These are phyloP conservation scores for Sisymbrium altissimum DNA, from an alignment of 345 rosid species.

Conservation along the genomic window DNA sequence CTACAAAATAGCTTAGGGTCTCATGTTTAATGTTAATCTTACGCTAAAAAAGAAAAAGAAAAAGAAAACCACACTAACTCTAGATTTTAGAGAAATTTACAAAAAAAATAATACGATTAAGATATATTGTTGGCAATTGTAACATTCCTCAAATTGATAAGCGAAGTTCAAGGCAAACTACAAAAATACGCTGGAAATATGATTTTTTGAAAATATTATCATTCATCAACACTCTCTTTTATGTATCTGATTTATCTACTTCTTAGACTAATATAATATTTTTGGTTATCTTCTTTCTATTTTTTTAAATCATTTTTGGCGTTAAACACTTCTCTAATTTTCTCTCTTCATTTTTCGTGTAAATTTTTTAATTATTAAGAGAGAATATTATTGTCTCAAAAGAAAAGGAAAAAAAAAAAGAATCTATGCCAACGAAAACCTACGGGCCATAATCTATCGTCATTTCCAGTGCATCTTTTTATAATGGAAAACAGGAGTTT, in stretches of 20 bases:
- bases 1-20: conserved; percentile 17
- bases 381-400: conserved; percentile 15
- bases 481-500: not conserved
- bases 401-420: conserved; percentile 3
- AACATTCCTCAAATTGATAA: not conserved
- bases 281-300: not conserved
- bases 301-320: not conserved
- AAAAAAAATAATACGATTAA: not conserved
- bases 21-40: not conserved
- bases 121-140: not conserved
- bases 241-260: too few species aligned
- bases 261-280: too few species aligned
- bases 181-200: not conserved
- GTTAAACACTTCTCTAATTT: not conserved
- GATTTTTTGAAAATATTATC: not conserved
- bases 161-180: not conserved
- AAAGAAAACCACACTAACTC: not conserved
- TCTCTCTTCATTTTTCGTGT: not conserved
- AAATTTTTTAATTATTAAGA: not conserved
- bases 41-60: not conserved
- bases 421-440: conserved; percentile 19
- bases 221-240: too few species aligned
- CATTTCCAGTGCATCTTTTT: conserved; percentile 20
- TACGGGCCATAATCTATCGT: conserved; percentile 32
- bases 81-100: not conserved